Base-by-base conservation (phyloP, 2,329 filamentous ascomycete species). In the Daldinia eschscholtzii region DNA sequence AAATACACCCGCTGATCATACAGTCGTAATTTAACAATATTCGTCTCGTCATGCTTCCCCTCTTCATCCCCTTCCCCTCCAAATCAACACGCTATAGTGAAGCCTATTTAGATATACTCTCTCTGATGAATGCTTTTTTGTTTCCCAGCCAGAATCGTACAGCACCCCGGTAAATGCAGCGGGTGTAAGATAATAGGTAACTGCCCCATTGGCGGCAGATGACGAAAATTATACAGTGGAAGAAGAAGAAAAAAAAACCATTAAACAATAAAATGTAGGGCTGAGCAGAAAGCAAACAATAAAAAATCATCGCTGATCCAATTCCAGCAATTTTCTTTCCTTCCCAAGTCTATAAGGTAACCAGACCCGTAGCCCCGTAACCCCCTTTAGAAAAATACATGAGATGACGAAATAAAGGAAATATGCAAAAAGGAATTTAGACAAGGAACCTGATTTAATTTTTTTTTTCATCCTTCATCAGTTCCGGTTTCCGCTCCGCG, bases 331-430 rank as follows among this genome's bases (percentile, higher is more conserved):
- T 64, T 66, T 70, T 67, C 55, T 66, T 56, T 53, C n/a, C 50
- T 39, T 52, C 61, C 70, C 60, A 44, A 23, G 65, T 72, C 70
- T 72, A 72, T 71, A 61, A 69, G 53, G 61, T 65, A 65, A 20
- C 53, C 50, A n/a, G 65, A 67, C 35, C 66, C 46, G 62, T 33
- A 52, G 52, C 52, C 52, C 30, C 37, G 26, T 48, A 53, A 55
- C n/a, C 15, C 46, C 46, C 42, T 3, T 39, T 39, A 15, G 13
- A 39, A 39, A 61, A 65, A 52, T 46, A 65, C 15, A 62, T 26
- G 37, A 23, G 23, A 64, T 70, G 70, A 72, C 67, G 64, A 30
- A 30, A 50, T 59, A 70, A 67, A 20, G 58, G 65, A 66, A 61
- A 60, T 55, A 10, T 60, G 35, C 35, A 37, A 37, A 67, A 65